Percentiles rank a stretch among this genome's conserved stretches.
phyloP scores from a whole-genome alignment of 352 stramenopile species.

The Elongisporangium prolatum region DNA sequence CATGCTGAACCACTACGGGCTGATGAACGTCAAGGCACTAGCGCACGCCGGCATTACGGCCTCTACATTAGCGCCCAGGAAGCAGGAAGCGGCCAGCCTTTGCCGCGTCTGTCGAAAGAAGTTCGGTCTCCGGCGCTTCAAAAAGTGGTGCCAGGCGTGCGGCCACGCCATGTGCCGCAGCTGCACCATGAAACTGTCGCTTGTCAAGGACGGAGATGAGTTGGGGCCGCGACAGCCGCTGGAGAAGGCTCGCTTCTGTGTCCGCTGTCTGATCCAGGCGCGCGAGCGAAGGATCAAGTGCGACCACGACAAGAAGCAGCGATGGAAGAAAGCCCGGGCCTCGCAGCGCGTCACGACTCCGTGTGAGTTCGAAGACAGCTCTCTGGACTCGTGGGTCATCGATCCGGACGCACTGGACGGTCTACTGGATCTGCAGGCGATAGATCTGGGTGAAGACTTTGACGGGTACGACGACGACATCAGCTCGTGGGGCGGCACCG shows the following conservation, averaged over 20 bases:
- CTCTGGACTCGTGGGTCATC: too few relatives aligned
- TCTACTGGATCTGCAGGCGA: too few relatives aligned
- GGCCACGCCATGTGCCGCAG: conserved; percentile 12
- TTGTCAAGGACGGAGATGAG: conserved; percentile 7
- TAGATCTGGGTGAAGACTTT: too few relatives aligned
- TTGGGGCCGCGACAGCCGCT: background rate
- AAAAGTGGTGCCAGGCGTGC: conserved; percentile 8
- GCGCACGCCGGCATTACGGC: conserved; percentile 6
- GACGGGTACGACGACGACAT: too few relatives aligned
- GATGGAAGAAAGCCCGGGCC: too few relatives aligned
- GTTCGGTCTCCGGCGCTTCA: conserved; percentile 16
- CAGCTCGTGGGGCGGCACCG: too few relatives aligned
- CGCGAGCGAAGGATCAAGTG: conserved; percentile 1
- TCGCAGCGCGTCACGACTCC: too few relatives aligned
- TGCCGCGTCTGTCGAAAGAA: conserved; percentile 7
- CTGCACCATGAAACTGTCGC: conserved; percentile 15
- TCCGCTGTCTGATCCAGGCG: conserved; percentile 15
- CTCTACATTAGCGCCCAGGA: conserved; percentile 1
- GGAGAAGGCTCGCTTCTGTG: conserved; percentile 9
- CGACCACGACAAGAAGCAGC: too few relatives aligned
- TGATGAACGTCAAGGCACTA: conserved; percentile 19
- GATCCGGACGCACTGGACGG: too few relatives aligned
- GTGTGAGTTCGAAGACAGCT: too few relatives aligned
- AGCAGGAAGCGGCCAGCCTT: background rate
- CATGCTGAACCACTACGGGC: conserved; percentile 16